Evolutionary conservation across 192 early-diverging fungal genomes (phyloP), one percentile per base, ranked within the genome.

Genomic region (Coemansia sp.): DNA sequence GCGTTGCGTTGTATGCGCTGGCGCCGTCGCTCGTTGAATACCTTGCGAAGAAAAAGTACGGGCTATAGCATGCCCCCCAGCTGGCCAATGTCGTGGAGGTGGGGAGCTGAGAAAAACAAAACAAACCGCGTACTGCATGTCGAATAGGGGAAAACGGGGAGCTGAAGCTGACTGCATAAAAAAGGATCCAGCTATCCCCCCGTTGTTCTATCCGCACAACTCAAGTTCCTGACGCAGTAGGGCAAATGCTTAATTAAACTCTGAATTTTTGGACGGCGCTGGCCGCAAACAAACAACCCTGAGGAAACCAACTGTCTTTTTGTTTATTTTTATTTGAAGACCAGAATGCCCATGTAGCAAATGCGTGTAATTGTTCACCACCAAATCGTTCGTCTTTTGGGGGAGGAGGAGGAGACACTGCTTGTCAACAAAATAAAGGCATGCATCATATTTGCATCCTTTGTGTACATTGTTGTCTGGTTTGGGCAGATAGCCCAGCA

Each of bases 1-100:
- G 81, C 48, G 51, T 78, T 2, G 72, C 80, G 35, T 63, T 89
- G 10, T 74, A 89, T 21, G 41, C 81, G 6, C 44, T 92, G 48
- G 81, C 86, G 14, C 91, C 90, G 0, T 61, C 57, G 14, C 58
- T 88, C n/a, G 84, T 94, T 1, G 88, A 92, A 66, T 73, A 75
- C 53, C 57, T 90, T 39, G 92, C 92, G 33, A 81, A 85, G 63
- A 86, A 84, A 66, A 94, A 94, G 68, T 94, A 94, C 69, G 85
- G 88, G 1, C 57, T 38, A 6, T 34, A 20, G 57, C 51, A 21
- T 21, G 8, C 3, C 30, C 3, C 30, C 30, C 30, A 30, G 30
- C 21, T 18, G 48, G 48, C 48, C 48, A 20, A 7, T 49, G n/a
- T n/a, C n/a, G n/a, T n/a, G n/a, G n/a, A n/a, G n/a, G n/a, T n/a